Evolutionary conservation across 306 rosid species (phyloP).

Genomic region (Gillenia trifoliata): DNA sequence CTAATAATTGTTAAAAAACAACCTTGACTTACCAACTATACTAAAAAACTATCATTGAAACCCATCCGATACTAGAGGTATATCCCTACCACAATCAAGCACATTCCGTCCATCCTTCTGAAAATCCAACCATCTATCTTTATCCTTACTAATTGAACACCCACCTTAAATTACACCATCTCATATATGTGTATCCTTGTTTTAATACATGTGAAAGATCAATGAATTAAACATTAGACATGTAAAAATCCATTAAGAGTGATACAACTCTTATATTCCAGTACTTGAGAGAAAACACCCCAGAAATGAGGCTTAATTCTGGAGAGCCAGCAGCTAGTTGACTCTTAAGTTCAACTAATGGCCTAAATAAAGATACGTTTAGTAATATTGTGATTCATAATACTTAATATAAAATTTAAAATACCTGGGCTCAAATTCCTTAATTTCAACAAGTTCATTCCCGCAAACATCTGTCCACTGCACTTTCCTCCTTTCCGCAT

Average conservation of each 20-base stretch:
- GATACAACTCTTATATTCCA: neutral
- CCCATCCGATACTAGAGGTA: neutral
- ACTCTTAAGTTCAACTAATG: slow-evolving; percentile 9
- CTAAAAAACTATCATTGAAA: neutral
- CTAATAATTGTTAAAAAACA: neutral
- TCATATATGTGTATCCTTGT: neutral
- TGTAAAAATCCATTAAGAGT: neutral
- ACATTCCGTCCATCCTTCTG: neutral
- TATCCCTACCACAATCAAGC: neutral
- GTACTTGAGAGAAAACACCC: slow-evolving; percentile 3
- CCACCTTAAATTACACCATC: neutral
- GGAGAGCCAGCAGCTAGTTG: neutral
- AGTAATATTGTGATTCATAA: neutral
- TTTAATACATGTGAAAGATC: neutral
- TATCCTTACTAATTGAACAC: neutral
- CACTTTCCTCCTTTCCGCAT: slow-evolving; percentile 65
- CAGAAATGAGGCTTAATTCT: slow-evolving; percentile 3
- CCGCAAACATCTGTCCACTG: slow-evolving; percentile 97
- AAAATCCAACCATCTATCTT: neutral
- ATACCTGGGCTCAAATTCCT: slow-evolving; percentile 98
- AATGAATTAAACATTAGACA: neutral
- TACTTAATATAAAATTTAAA: slow-evolving; percentile 1
- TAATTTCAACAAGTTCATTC: slow-evolving; percentile 72
- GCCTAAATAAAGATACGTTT: neutral
- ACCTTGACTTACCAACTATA: neutral